These are phyloP conservation scores for Starmerella powellii DNA, from an alignment of 805 yeast species.

Conservation along the genomic window DNA sequence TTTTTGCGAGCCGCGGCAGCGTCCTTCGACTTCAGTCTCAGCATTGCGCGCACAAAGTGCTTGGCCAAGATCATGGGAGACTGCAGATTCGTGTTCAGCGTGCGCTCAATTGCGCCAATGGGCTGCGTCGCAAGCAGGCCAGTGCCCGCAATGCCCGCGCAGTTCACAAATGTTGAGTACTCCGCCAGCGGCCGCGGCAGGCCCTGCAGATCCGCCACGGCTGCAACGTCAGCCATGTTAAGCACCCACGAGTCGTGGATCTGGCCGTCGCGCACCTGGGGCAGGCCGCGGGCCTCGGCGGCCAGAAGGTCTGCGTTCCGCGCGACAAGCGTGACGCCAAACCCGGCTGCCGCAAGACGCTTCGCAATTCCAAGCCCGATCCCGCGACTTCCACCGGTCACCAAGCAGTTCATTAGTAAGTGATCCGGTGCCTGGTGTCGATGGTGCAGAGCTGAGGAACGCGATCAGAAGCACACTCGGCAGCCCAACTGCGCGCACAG, in stretches of 20 bases:
- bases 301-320: slow-evolving; percentile 34
- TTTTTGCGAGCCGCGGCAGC: slow-evolving; percentile 19
- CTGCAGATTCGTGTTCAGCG: slow-evolving; percentile 45
- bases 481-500: too few relatives aligned
- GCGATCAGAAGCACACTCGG: too few relatives aligned
- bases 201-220: slow-evolving; percentile 2
- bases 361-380: slow-evolving; percentile 49
- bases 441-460: too few relatives aligned
- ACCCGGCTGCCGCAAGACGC: slow-evolving; percentile 40
- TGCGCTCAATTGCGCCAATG: slow-evolving; percentile 32
- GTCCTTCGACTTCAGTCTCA: slow-evolving; percentile 28
- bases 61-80: slow-evolving; percentile 53
- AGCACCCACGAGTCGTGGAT: slow-evolving; percentile 14
- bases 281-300: slow-evolving; percentile 21
- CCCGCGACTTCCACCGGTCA: slow-evolving; percentile 65
- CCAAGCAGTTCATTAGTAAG: slow-evolving; percentile 21
- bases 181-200: slow-evolving; percentile 32
- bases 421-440: too few relatives aligned
- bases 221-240: slow-evolving; percentile 15
- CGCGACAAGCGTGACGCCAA: slow-evolving; percentile 41
- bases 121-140: slow-evolving; percentile 38
- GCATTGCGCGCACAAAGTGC: slow-evolving; percentile 40
- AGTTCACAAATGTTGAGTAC: slow-evolving; percentile 32
- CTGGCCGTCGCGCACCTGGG: slow-evolving; percentile 10
- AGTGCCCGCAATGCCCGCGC: slow-evolving; percentile 49